Base-by-base conservation (phyloP, 352 stramenopile species). In the Blastocystis sp. region DNA sequence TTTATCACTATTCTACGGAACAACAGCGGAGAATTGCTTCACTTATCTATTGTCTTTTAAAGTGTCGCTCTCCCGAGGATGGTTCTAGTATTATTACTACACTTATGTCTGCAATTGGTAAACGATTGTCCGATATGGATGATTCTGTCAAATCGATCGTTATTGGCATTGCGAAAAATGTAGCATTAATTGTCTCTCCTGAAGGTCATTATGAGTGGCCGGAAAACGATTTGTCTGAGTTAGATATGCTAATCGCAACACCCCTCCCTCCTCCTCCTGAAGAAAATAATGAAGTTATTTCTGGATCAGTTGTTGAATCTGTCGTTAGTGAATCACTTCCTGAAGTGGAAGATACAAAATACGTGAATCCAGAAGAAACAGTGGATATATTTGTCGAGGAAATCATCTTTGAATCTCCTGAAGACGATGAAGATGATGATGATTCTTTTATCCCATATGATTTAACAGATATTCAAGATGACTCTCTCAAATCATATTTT, bases 371-470 rank as follows among this genome's bases (percentile, higher is more conserved):
- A 34, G 66, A 84, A n/a, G 73, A 84, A 37, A 23, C 45, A 37
- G 50, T 84, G 8, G 56, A 84, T 26, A 29, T 84, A 5, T 84
- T 84, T 18, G 0, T 26, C 18, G 47, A 84, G 26, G 73, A 84
- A 9, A 1, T 68, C n/a, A 11, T n/a, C 15, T 41, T 23, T 37
- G 26, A 41, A 5, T 18, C 39, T 0, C 13, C 47, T 23, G 73
- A 84, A 66, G 54, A 29, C 1, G 23, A 69, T n/a, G 55, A 56
- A 23, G 50, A 50, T 3, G 73, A 84, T n/a, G 66, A 77, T 6
- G 73, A 84, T 41, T 29, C 29, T 50, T 84, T 84, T 64, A n/a
- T 84, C 34, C 73, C 73, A 13, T 84, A 84, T 43, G 73, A 84
- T 26, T 29, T 84, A 11, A 84, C 47, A 37, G 73, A 66, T 2